A percentile compares a stretch with the other conserved stretches of the same genome.
Conservation (phyloP, 225 moss, liverwort and hornwort genomes). For the Thuidium tamariscinum region DNA sequence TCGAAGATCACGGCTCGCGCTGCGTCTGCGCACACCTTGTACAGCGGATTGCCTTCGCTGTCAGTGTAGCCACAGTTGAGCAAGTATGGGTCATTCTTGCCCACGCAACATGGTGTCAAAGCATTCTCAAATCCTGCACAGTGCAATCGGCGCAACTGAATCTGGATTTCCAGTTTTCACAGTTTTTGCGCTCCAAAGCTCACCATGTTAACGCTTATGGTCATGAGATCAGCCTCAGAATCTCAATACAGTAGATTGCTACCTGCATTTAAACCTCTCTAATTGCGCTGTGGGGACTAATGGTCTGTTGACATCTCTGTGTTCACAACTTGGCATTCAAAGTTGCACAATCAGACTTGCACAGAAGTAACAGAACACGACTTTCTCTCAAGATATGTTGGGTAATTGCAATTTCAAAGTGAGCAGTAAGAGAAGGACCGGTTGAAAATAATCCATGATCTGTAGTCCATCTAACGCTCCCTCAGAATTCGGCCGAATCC, state of each 20-base stretch:
- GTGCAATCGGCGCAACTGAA: not conserved
- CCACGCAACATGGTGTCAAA: conserved; percentile 23
- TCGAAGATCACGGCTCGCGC: conserved; percentile 24
- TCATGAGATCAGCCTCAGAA: not conserved
- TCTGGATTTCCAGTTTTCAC: too few relatives aligned
- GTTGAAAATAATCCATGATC: not conserved
- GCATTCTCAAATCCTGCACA: conserved; percentile 21
- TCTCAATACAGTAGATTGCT: not conserved
- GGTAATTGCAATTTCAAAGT: too few relatives aligned
- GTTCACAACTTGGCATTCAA: not conserved
- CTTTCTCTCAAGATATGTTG: not conserved
- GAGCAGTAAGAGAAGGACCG: not conserved
- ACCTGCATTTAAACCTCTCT: not conserved
- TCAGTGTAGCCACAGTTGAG: conserved; percentile 4
- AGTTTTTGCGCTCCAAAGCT: not conserved
- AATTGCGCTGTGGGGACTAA: not conserved
- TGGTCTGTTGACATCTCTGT: not conserved
- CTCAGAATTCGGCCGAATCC: not conserved
- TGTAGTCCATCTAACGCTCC: not conserved
- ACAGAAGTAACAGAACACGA: not conserved
- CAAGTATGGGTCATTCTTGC: not conserved
- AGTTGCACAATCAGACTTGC: not conserved
- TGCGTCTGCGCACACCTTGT: conserved; percentile 9
- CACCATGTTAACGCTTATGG: too few relatives aligned
- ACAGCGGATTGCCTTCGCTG: not conserved